phyloP scores from a whole-genome alignment of 2,329 filamentous ascomycete genomes.

The Fusarium sp. region DNA sequence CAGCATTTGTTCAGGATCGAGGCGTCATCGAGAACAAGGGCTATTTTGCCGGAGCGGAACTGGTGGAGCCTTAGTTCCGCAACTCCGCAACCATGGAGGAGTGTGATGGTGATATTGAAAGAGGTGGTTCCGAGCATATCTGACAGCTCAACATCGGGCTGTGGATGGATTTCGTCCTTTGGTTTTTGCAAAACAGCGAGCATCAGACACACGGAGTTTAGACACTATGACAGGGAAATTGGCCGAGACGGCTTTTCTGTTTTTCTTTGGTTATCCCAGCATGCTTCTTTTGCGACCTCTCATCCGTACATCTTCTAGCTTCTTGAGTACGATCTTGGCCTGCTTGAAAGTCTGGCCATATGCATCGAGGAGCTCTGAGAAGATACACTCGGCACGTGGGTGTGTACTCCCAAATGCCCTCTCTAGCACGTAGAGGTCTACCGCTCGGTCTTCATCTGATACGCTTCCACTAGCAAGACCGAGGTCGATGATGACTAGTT shows the following conservation, averaged over 20 bases:
- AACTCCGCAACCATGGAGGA: background rate
- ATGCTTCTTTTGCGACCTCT: conserved; percentile 96
- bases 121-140: conserved; percentile 18
- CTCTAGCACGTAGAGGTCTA: conserved; percentile 95
- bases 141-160: conserved; percentile 27
- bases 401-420: conserved; percentile 95
- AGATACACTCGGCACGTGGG: conserved; percentile 80
- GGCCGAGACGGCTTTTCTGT: conserved; percentile 35
- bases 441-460: conserved; percentile 90
- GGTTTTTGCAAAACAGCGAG: conserved; percentile 46
- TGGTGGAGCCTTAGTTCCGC: conserved; percentile 54
- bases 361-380: conserved; percentile 73
- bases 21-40: conserved; percentile 99
- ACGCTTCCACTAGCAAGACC: conserved; percentile 82
- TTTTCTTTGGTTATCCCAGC: conserved; percentile 69
- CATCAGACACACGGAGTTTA: conserved; percentile 47
- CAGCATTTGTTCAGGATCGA: conserved; percentile 89
- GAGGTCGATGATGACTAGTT: conserved; percentile 93
- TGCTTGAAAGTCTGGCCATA: conserved; percentile 81
- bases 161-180: conserved; percentile 34
- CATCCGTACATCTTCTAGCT: conserved; percentile 90
- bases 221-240: conserved; percentile 41
- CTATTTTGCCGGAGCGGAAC: conserved; percentile 87
- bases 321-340: conserved; percentile 75
- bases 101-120: conserved; percentile 3